A percentile compares a stretch with the other conserved stretches of the same genome.
Evolutionary conservation across 1,139 yeast species (phyloP).

Genomic region (Suhomyces guaymorum): DNA sequence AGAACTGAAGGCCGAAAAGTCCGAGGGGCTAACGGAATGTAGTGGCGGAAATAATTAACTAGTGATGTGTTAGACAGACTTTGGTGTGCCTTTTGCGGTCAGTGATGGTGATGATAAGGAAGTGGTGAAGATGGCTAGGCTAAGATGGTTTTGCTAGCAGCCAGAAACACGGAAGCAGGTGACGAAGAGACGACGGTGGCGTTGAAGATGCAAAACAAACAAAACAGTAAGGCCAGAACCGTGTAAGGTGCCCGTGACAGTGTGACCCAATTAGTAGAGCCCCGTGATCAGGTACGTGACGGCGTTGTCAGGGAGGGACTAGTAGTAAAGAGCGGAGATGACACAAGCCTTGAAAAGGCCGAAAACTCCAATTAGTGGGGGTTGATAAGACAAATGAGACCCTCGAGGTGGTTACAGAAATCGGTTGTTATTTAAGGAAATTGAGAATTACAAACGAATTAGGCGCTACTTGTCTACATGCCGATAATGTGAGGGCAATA

Average conservation of each 20-base stretch:
- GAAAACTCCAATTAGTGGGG: neutral
- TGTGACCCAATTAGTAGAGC: neutral
- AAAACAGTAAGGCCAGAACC: neutral
- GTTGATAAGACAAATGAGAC: slow-evolving; percentile 8
- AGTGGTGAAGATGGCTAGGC: no score
- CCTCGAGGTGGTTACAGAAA: slow-evolving; percentile 8
- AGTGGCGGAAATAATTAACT: no score
- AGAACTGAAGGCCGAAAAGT: slow-evolving; percentile 6
- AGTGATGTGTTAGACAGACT: neutral
- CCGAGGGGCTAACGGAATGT: slow-evolving; percentile 4
- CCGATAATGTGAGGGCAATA: slow-evolving; percentile 3
- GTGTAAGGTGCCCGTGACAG: slow-evolving; percentile 1
- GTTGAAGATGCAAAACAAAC: slow-evolving; percentile 1
- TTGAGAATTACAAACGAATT: neutral
- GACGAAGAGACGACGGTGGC: neutral
- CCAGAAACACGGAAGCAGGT: neutral
- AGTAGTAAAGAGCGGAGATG: slow-evolving; percentile 1
- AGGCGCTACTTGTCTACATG: slow-evolving; percentile 1
- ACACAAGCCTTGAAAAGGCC: neutral
- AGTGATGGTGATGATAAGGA: neutral
- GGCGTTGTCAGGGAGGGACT: slow-evolving; percentile 5
- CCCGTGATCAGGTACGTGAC: slow-evolving; percentile 5
- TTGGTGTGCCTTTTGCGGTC: neutral
- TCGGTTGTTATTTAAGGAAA: slow-evolving; percentile 11
- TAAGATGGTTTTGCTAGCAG: no score